Evolutionary conservation across 2,329 filamentous ascomycete species (phyloP), one percentile per base, ranked within the genome.

Genomic region (Pseudogymnoascus sp.): DNA sequence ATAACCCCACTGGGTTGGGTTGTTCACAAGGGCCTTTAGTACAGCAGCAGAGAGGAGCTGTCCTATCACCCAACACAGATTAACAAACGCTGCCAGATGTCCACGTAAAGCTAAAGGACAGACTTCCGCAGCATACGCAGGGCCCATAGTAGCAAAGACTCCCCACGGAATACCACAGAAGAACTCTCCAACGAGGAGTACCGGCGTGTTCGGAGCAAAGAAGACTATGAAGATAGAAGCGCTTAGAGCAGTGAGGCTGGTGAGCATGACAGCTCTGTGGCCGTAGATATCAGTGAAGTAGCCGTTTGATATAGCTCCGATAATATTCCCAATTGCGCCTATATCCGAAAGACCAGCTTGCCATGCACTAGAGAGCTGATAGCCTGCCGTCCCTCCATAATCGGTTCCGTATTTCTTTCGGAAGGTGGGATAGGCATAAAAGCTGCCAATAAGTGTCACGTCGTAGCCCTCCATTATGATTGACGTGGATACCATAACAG

Each of bases 81-180:
- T 80, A 64, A 79, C 77, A 61, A 80, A 82, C 0, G 79, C 79
- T 0, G 78, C 80, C 39, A 81, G 71, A 65, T 81, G 81, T n/a
- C 77, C 79, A 61, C 80, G 75, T 7, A 82, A 71, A 30, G 77
- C 77, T 25, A 81, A 76, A 3, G 80, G 80, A 63, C 79, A 81
- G 33, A 82, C 79, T 67, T 82, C 80, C 28, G 76, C 77, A 9
- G 67, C 67, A 36, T 67, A 68, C n/a, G 67, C 63, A 11, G 66
- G 65, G 2, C 63, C 66, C 19, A 65, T 63, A 2, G 78, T 80
- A 67, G 79, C 77, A 69, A 80, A 80, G 7, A 80, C 75, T 41
- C 78, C 78, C 78, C 78, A 80, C 1, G 78, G 78, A 58, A 80
- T 74, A 58, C 78, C 75, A 0, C 76, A 77, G 9, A 80, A 71